Evolutionary conservation across 2,329 filamentous ascomycete genomes (phyloP).

Genomic region (Stagonosporopsis vannaccii): DNA sequence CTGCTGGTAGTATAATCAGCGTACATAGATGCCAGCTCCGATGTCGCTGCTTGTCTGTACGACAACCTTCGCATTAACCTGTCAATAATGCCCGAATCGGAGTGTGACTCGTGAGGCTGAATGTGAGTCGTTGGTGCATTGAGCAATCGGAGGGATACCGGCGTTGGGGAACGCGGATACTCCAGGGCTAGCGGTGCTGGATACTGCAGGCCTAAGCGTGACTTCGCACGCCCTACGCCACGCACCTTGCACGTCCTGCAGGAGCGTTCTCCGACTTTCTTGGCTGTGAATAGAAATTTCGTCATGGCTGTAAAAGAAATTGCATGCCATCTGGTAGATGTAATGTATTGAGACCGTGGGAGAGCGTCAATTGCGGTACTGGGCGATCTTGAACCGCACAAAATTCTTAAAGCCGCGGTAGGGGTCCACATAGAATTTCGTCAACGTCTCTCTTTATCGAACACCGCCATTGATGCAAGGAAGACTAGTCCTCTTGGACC

Average conservation of each 20-base stretch:
- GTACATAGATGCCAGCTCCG: neutral
- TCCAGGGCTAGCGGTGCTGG: constrained; percentile 9
- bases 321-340: neutral
- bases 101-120: constrained; percentile 22
- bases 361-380: neutral
- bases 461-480: constrained; percentile 19
- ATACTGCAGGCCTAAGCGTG: constrained; percentile 15
- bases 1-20: neutral
- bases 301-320: neutral
- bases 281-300: constrained; percentile 8
- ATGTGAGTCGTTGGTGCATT: constrained; percentile 17
- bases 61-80: neutral
- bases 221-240: constrained; percentile 31
- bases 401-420: constrained; percentile 10
- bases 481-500: constrained; percentile 21
- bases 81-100: constrained; percentile 7
- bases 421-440: constrained; percentile 14
- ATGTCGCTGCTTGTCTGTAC: constrained; percentile 7
- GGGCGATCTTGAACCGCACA: constrained; percentile 6
- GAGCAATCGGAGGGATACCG: constrained; percentile 23
- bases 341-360: neutral
- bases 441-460: constrained; percentile 24
- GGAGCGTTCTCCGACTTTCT: constrained; percentile 6
- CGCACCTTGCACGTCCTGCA: constrained; percentile 10
- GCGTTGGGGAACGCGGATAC: constrained; percentile 29